Evolutionary conservation across 1,284 basidiomycete genomes (phyloP), one percentile per base, ranked within the genome.

Genomic region (Ustilago xerochloae): DNA sequence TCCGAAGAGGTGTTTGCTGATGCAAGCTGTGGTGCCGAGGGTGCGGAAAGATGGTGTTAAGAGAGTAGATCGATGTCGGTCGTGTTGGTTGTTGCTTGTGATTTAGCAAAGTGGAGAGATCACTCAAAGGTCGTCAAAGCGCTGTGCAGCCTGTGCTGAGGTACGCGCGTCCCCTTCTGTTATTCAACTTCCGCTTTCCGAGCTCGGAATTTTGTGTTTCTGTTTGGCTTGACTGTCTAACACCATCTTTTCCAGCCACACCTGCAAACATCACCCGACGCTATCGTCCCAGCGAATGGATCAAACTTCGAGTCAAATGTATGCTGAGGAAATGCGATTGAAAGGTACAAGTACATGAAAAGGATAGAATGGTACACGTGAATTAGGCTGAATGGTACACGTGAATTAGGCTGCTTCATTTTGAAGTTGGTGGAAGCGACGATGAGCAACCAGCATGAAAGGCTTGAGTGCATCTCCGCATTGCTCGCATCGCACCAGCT

Each of bases 381-480:
- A n/a, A 39, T 16, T 39, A 18, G 26, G 9, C 9, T 4, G 16
- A 20, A 18, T 29, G 24, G 30, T 26, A 53, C 26, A 54, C 38
- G 38, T 28, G 2, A 36, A 8, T 13, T 2, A n/a, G 9, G 12
- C 9, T 2, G 28, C 22, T 3, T 45, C 29, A 26, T 20, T 28
- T n/a, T 59, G 39, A 26, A 63, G n/a, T 35, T 69, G 46, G 41
- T 69, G 66, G 32, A 60, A 69, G 2, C 68, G 58, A 5, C 18
- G 20, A 20, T 71, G 68, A 13, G 68, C 63, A 8, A 54, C 29
- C 9, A 45, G 47, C 59, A 64, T 59, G 47, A 58, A 71, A n/a
- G 52, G 57, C 13, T 57, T 57, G 6, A 55, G 18, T 16, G 20
- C 3, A 26, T 68, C 65, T 7, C 30, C 26, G 50, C 65, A 68